These are phyloP conservation scores for Fusarium sp. DNA, from an alignment of 2,329 filamentous ascomycete species.

Conservation along the genomic window DNA sequence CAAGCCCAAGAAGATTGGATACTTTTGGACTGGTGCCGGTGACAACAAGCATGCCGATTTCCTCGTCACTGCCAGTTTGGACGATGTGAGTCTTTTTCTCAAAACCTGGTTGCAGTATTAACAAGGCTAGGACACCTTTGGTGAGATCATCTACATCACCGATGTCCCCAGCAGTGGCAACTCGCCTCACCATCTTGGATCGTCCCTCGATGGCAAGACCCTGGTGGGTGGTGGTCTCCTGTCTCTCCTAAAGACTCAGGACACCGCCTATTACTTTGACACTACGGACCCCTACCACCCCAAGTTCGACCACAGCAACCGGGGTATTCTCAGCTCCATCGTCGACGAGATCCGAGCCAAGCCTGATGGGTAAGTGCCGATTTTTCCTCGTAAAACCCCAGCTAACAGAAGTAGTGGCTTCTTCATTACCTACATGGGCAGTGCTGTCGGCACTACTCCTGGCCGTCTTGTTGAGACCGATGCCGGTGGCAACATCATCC, in stretches of 20 bases:
- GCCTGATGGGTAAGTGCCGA: constrained; percentile 60
- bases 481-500: constrained; percentile 68
- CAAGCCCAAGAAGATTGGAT: constrained; percentile 74
- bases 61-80: constrained; percentile 67
- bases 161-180: constrained; percentile 71
- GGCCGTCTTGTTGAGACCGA: constrained; percentile 72
- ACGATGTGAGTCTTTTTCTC: constrained; percentile 57
- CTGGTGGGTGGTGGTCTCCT: constrained; percentile 68
- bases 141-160: constrained; percentile 67
- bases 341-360: constrained; percentile 73
- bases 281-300: constrained; percentile 68
- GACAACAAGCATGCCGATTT: constrained; percentile 72
- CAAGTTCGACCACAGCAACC: constrained; percentile 69
- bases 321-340: constrained; percentile 69
- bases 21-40: constrained; percentile 72
- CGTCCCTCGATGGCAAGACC: constrained; percentile 67
- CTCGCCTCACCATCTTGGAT: constrained; percentile 69
- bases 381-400: rapidly evolving
- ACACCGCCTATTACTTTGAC: constrained; percentile 73
- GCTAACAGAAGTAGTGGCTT: constrained; percentile 55
- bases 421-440: constrained; percentile 73
- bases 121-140: constrained; percentile 65
- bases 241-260: constrained; percentile 69
- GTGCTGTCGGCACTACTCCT: constrained; percentile 66
- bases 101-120: background rate